Conservation (phyloP, 441 rosid species). For the Pelargonium cotyledonis region DNA sequence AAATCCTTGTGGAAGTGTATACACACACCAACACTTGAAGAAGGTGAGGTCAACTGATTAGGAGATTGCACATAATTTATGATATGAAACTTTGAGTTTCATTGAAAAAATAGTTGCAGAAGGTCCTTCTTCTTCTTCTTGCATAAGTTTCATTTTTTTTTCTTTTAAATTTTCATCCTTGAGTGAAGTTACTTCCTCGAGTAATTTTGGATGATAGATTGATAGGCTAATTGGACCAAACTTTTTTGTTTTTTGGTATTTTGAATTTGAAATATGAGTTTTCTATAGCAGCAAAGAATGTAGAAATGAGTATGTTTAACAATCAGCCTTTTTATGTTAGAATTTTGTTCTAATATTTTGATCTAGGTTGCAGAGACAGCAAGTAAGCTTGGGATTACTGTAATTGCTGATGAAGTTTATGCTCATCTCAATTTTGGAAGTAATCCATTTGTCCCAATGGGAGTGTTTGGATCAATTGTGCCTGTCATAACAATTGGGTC, state of each 20-base stretch:
- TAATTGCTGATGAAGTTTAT: slow-evolving; percentile 68
- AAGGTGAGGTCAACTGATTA: slow-evolving; percentile 32
- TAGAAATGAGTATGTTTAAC: background rate
- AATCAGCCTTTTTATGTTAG: background rate
- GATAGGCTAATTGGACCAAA: too few species aligned
- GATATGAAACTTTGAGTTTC: too few species aligned
- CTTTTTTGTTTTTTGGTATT: too few species aligned
- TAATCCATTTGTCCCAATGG: slow-evolving; percentile 54
- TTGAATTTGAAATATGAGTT: too few species aligned
- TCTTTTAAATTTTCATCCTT: too few species aligned
- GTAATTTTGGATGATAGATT: too few species aligned
- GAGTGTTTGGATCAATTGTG: slow-evolving; percentile 41
- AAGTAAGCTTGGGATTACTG: slow-evolving; percentile 49
- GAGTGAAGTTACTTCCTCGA: too few species aligned
- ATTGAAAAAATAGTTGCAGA: too few species aligned
- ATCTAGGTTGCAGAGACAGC: slow-evolving; percentile 52
- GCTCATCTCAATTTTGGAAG: slow-evolving; percentile 43
- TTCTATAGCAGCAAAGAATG: too few species aligned
- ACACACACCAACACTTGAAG: slow-evolving; percentile 37
- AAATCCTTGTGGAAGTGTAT: slow-evolving; percentile 64
- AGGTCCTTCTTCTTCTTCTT: too few species aligned
- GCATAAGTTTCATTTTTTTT: too few species aligned
- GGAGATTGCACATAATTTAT: too few species aligned
- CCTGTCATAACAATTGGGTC: slow-evolving; percentile 59
- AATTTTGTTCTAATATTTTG: background rate